Evolutionary conservation across 148 eudicot genomes (phyloP).

Genomic region (Cornus kousa): DNA sequence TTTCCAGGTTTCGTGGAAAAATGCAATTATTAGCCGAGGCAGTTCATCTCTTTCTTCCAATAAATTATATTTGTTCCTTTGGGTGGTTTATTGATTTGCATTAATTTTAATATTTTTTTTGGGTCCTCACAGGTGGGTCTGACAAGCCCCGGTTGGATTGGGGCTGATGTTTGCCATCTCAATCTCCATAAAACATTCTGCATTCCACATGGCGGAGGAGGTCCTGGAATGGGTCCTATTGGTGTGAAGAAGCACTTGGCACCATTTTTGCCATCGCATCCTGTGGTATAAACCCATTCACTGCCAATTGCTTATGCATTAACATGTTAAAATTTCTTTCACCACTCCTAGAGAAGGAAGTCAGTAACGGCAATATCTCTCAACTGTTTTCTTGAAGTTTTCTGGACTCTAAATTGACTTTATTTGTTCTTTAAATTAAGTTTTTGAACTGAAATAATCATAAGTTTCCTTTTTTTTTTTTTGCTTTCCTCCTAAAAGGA

Average conservation of each 20-base stretch:
- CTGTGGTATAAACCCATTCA: constrained; percentile 68
- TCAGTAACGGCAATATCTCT: not conserved
- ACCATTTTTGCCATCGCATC: constrained; percentile 94
- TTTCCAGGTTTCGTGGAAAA: not conserved
- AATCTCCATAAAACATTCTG: constrained; percentile 98
- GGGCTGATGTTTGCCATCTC: constrained; percentile 99
- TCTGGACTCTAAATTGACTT: not conserved
- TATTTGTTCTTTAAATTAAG: not conserved
- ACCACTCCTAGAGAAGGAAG: not conserved
- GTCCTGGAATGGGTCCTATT: constrained; percentile 99
- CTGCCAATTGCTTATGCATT: not conserved
- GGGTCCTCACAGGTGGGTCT: constrained; percentile 70
- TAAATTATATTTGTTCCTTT: not conserved
- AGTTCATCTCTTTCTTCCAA: not conserved
- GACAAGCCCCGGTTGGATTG: constrained; percentile 94
- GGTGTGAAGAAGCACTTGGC: constrained; percentile 98
- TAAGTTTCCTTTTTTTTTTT: no score
- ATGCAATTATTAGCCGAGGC: not conserved
- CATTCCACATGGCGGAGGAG: constrained; percentile 99
- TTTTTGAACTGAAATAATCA: not conserved
- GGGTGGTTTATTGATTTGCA: not conserved
- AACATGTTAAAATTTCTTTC: not conserved
- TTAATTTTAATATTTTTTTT: not conserved
- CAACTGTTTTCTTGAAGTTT: not conserved
- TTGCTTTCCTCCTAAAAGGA: no score